Conservation (phyloP, 2,329 filamentous ascomycete species). For the Dryadomyces sulphureus region DNA sequence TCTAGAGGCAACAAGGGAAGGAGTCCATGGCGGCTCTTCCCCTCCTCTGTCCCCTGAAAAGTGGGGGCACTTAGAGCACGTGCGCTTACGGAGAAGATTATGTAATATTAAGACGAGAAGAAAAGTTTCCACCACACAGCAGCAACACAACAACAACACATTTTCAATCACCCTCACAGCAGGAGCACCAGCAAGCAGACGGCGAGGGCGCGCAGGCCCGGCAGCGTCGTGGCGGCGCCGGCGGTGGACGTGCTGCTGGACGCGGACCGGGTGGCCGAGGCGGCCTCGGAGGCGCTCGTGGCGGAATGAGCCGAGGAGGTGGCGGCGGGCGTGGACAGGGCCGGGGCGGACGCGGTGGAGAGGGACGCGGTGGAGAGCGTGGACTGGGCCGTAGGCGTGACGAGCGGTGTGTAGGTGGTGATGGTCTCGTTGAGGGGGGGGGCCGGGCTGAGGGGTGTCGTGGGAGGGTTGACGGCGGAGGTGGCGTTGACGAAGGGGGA, state of each 20-base stretch:
- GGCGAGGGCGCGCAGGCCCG: not conserved
- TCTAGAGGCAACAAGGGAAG: not conserved
- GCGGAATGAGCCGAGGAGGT: not conserved
- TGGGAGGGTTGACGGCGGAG: no score
- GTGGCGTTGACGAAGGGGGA: no score
- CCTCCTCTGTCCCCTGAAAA: conserved; percentile 5
- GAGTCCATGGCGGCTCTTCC: not conserved
- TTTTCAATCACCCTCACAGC: not conserved
- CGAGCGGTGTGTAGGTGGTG: no score
- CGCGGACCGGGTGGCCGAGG: no score
- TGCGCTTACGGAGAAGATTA: not conserved
- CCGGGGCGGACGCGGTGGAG: not conserved
- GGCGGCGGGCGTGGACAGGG: no score
- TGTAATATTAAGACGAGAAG: not conserved
- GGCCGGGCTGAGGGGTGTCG: no score
- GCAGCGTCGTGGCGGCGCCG: not conserved
- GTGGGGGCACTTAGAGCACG: not conserved
- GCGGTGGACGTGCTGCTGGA: not conserved
- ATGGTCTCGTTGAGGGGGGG: no score
- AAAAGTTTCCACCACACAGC: not conserved
- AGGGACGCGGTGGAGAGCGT: no score
- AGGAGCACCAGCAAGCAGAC: not conserved
- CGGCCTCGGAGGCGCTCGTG: not conserved
- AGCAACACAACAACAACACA: no score
- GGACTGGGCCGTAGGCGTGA: no score